Conservation (phyloP, 1,284 basidiomycete species). For the Mrakiaceae sp. region DNA sequence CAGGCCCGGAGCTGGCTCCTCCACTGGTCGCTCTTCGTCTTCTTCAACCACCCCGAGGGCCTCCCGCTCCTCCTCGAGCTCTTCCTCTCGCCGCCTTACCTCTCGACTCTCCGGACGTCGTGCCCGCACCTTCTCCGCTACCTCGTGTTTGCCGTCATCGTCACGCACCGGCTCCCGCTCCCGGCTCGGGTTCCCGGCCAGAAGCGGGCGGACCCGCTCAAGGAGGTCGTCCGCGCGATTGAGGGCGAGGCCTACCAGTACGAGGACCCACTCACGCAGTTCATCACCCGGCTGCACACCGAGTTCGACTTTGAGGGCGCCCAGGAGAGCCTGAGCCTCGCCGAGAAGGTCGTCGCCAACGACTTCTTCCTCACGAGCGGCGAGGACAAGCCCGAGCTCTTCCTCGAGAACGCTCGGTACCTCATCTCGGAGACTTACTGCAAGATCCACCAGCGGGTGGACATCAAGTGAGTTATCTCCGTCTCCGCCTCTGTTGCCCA, state of each 20-base stretch:
- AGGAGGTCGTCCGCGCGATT: conserved; percentile 80
- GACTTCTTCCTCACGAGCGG: conserved; percentile 91
- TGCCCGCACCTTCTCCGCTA: conserved; percentile 94
- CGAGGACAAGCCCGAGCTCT: conserved; percentile 49
- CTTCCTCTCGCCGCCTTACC: conserved; percentile 89
- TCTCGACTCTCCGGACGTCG: conserved; percentile 95
- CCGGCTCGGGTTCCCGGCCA: conserved; percentile 30
- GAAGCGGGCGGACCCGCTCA: conserved; percentile 52
- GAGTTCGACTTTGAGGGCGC: conserved; percentile 88
- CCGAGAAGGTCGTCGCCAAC: conserved; percentile 70
- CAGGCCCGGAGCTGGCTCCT: conserved; percentile 95
- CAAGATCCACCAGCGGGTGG: conserved; percentile 90
- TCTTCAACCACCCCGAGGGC: conserved; percentile 90
- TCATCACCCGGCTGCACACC: conserved; percentile 84
- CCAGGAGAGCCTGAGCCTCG: conserved; percentile 61
- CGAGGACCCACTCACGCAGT: conserved; percentile 82
- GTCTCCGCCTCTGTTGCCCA: conserved; percentile 1
- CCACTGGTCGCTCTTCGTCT: conserved; percentile 97
- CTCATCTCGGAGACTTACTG: conserved; percentile 95
- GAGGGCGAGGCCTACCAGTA: conserved; percentile 92
- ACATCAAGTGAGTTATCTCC: conserved; percentile 60
- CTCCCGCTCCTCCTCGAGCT: conserved; percentile 90
- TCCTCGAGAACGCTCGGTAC: conserved; percentile 90
- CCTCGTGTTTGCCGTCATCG: conserved; percentile 81
- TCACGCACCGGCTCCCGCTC: conserved; percentile 62